Evolutionary conservation across 179 eudicot species (phyloP).

Genomic region (Corrigiola litoralis): DNA sequence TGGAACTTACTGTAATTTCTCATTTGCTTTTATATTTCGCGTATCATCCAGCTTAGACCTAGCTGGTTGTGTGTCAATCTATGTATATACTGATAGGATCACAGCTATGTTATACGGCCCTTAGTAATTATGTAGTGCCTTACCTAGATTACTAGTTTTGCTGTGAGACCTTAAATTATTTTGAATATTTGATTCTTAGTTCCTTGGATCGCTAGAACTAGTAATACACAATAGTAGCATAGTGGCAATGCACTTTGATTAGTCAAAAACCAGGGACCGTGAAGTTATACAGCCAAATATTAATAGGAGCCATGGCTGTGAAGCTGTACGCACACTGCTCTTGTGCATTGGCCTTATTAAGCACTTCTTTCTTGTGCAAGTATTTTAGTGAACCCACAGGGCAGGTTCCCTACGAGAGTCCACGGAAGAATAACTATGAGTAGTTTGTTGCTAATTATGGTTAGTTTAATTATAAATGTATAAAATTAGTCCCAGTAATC

Average conservation of each 20-base stretch:
- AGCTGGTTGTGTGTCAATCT: too few relatives aligned
- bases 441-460: not conserved
- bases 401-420: conserved; percentile 12
- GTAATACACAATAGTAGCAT: not conserved
- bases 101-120: conserved; percentile 13
- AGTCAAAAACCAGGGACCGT: not conserved
- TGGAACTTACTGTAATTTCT: too few relatives aligned
- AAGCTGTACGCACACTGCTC: not conserved
- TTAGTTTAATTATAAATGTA: conserved; percentile 1
- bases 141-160: not conserved
- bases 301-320: not conserved
- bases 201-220: not conserved
- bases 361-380: not conserved
- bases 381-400: conserved; percentile 16
- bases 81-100: too few relatives aligned
- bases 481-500: conserved; percentile 6
- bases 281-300: conserved; percentile 7
- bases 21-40: too few relatives aligned
- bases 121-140: conserved; percentile 10
- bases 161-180: not conserved
- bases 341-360: not conserved
- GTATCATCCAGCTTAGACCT: too few relatives aligned
- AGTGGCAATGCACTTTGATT: not conserved
- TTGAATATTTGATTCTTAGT: not conserved
- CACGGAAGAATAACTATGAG: not conserved